phyloP scores from a whole-genome alignment of 108 stramenopile species.

The Epipyxis sp. region DNA sequence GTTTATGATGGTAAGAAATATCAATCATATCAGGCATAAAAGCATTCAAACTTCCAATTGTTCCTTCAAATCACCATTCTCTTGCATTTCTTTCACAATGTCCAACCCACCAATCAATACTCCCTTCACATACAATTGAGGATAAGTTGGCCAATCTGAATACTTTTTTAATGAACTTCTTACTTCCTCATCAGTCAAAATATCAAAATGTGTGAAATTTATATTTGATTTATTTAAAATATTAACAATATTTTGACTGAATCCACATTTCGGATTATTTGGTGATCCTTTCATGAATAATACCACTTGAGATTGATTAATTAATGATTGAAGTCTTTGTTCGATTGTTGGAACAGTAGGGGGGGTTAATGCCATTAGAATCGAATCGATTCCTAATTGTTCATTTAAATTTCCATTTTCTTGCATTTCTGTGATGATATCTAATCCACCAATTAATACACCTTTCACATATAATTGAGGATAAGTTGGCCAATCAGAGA shows the following conservation, averaged over 20 bases:
- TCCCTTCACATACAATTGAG: conserved; percentile 46
- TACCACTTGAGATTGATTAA: conserved; percentile 69
- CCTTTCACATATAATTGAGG: conserved; percentile 93
- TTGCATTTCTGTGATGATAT: conserved; percentile 86
- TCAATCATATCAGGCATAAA: too few species aligned
- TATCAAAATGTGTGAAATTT: conserved; percentile 77
- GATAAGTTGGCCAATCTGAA: conserved; percentile 58
- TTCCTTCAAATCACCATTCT: neutral
- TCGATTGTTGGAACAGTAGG: conserved; percentile 36
- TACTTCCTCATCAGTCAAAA: conserved; percentile 70
- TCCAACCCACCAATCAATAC: conserved; percentile 2
- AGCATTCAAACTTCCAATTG: neutral
- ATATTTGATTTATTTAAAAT: conserved; percentile 63
- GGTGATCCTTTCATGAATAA: conserved; percentile 93
- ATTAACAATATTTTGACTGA: conserved; percentile 80
- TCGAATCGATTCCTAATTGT: conserved; percentile 34
- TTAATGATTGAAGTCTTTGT: conserved; percentile 54
- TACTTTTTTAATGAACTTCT: conserved; percentile 81
- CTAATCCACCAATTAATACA: conserved; percentile 90
- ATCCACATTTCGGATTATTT: conserved; percentile 77
- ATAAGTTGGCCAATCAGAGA: conserved; percentile 86
- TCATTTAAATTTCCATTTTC: conserved; percentile 58
- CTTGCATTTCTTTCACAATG: conserved; percentile 21
- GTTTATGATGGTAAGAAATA: too few species aligned
- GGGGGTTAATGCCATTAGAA: neutral